Conservation (phyloP, 2,329 filamentous ascomycete genomes). For the Cercospora canescens region DNA sequence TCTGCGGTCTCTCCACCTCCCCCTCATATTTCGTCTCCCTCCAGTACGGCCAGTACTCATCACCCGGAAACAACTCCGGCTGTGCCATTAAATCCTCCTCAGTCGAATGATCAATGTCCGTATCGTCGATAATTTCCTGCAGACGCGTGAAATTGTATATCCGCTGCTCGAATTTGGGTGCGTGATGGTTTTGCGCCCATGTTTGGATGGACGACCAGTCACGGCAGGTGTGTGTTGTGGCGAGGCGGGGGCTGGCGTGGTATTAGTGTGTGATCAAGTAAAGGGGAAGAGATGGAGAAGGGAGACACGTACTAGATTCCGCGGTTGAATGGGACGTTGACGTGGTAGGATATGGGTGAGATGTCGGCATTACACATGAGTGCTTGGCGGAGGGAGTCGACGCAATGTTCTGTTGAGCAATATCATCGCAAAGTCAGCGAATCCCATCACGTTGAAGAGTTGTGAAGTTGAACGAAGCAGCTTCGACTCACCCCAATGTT, state of each 20-base stretch:
- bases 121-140: not conserved
- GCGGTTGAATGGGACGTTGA: not conserved
- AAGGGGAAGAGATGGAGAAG: too few relatives aligned
- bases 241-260: not conserved
- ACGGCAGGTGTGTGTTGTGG: not conserved
- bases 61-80: too few relatives aligned
- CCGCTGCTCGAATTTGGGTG: not conserved
- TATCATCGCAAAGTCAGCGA: too few relatives aligned
- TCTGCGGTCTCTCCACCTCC: too few relatives aligned
- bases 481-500: not conserved
- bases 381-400: not conserved
- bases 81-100: too few relatives aligned
- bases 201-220: not conserved
- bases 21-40: too few relatives aligned
- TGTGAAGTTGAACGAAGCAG: too few relatives aligned
- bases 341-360: not conserved
- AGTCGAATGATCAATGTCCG: not conserved
- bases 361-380: not conserved
- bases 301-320: too few relatives aligned
- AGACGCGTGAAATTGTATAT: not conserved
- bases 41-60: too few relatives aligned
- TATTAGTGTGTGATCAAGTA: too few relatives aligned
- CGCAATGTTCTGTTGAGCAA: not conserved
- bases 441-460: not conserved
- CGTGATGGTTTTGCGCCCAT: not conserved